Base-by-base conservation (phyloP, 164 flowering plant genomes). In the Stephania cephalantha region DNA sequence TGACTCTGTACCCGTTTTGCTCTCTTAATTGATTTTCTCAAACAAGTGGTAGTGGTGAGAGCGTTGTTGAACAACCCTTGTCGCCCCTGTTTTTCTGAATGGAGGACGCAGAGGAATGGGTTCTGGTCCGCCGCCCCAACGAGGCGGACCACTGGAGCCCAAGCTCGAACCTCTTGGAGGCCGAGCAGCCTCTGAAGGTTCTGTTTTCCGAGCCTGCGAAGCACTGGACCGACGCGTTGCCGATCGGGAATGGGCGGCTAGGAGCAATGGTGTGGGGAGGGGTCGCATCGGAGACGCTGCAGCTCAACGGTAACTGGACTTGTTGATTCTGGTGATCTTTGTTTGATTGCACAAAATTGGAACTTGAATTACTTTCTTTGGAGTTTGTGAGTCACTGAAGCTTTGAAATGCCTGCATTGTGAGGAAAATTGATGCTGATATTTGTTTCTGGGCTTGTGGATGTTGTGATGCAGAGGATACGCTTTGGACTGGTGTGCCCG, bases 261-360 rank as follows among this genome's bases (percentile, higher is more conserved):
- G 99, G 99, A 2, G 95, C 95, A 61, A 95, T 93, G 99, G 87
- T 95, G 2, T 90, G 97, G 97, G 99, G 99, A 20, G 90, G 90
- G 9, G 91, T 91, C 63, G 78, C 82, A 3, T 72, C 90, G 0
- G 99, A 95, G 71, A 86, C 82, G 69, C 79, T 95, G 74, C 92
- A 93, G 78, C 94, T 95, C 76, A 95, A 95, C 75, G 97, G 99
- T 95, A 81, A 70, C 52, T 4, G 1, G 61, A 42, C 20, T n/a
- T 22, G 10, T 3, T 12, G 20, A 44, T 44, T 48, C 3, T 30
- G 29, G 29, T 20, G 15, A 50, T n/a, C 65, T 73, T 20, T 20
- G 31, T 30, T 8, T 30, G 61, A 3, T 66, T 35, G 42, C 42
- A 4, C 42, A 35, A 2, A 35, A 35, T 35, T 35, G 42, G 42